A percentile compares a stretch with the other conserved stretches of the same genome.
Evolutionary conservation across 345 rosid genomes (phyloP).

Genomic region (Pistacia vera): DNA sequence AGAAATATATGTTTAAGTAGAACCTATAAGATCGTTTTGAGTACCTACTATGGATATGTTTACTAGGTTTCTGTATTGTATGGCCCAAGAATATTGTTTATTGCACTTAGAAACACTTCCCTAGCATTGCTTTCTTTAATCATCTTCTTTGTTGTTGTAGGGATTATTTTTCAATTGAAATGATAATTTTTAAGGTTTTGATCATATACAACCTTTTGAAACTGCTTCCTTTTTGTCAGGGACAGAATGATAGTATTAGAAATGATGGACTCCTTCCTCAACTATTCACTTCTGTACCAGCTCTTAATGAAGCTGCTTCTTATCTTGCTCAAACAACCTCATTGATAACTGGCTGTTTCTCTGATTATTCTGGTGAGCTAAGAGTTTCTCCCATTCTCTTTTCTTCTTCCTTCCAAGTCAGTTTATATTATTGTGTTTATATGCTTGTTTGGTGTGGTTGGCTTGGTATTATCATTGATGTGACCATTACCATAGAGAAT

Average conservation of each 20-base stretch:
- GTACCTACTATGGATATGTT: too few species aligned
- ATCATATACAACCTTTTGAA: not conserved
- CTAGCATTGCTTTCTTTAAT: too few species aligned
- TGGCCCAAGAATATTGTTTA: too few species aligned
- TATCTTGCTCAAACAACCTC: constrained; percentile 57
- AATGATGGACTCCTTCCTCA: constrained; percentile 43
- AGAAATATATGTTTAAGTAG: too few species aligned
- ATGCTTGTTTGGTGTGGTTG: not conserved
- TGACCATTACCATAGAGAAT: not conserved
- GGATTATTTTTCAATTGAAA: not conserved
- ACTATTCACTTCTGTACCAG: constrained; percentile 47
- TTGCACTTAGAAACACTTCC: too few species aligned
- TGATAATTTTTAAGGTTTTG: not conserved
- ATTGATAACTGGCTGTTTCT: constrained; percentile 52
- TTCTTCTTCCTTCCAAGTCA: not conserved
- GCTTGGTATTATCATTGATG: not conserved
- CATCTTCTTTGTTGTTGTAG: not conserved
- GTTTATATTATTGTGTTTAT: too few species aligned
- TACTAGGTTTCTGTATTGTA: too few species aligned
- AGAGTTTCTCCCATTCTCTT: not conserved
- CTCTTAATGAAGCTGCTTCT: constrained; percentile 53
- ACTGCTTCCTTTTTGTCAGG: not conserved
- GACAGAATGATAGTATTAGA: constrained; percentile 10
- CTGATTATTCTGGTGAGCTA: constrained; percentile 52
- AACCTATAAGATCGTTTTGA: too few species aligned